A percentile compares a stretch with the other conserved stretches of the same genome.
These are phyloP conservation scores for Talaromyces marneffei DNA, from an alignment of 2,329 filamentous ascomycete species.

Conservation along the genomic window DNA sequence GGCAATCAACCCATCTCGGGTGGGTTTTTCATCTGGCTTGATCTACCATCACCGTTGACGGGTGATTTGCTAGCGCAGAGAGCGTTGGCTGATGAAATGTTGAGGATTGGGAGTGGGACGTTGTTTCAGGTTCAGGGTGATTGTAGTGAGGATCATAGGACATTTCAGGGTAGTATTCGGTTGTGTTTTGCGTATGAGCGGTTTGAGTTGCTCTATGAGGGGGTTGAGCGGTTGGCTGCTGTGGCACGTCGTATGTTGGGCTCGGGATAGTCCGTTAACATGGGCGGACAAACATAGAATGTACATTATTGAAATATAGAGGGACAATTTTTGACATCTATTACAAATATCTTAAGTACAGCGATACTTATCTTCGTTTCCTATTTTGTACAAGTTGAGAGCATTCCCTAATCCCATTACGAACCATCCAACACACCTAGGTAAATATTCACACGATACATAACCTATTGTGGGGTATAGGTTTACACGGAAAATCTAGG, in stretches of 20 bases:
- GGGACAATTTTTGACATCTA: neutral
- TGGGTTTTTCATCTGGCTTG: conserved; percentile 82
- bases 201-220: conserved; percentile 60
- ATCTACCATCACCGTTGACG: conserved; percentile 51
- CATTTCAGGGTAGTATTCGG: conserved; percentile 57
- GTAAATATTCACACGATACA: too few relatives aligned
- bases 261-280: neutral
- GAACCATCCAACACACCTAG: too few relatives aligned
- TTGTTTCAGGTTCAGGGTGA: conserved; percentile 64
- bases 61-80: conserved; percentile 52
- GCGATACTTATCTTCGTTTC: neutral
- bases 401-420: neutral
- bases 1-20: conserved; percentile 52
- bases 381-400: neutral
- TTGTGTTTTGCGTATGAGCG: conserved; percentile 70
- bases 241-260: conserved; percentile 13
- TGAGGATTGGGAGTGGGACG: conserved; percentile 63
- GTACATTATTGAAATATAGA: neutral
- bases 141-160: conserved; percentile 41
- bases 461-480: too few relatives aligned
- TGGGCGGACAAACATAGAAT: neutral
- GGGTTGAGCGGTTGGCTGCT: conserved; percentile 56
- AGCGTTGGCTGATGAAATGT: conserved; percentile 57
- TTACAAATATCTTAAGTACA: neutral
- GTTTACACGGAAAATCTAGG: too few relatives aligned